Base-by-base conservation (phyloP, 208 protist genomes). In the Trypanosoma mega region DNA sequence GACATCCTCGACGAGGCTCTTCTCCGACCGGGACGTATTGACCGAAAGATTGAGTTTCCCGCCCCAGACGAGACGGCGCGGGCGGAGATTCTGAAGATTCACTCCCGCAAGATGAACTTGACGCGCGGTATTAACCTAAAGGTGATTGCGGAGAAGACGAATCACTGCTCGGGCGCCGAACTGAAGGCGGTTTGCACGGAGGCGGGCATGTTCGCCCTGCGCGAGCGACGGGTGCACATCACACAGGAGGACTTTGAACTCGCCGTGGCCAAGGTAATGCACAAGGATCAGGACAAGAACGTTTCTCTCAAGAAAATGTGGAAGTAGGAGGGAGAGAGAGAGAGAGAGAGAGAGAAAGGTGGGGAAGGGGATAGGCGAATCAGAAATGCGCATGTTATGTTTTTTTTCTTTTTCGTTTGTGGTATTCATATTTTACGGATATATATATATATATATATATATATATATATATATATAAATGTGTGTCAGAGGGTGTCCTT, bases 201-300 rank as follows among this genome's bases (percentile, higher is more conserved):
- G 72, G 92, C 90, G 2, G 98, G 99, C 62, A 99, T 99, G 98
- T 99, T 99, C 75, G 98, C 98, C 23, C 85, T 99, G 30, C 92
- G 99, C 53, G 99, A 99, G 82, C 90, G 98, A n/a, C 93, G 99
- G 51, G 92, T 99, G 23, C 99, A 99, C 85, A 98, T 99, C 26
- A 99, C 97, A 24, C 98, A 99, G 75, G 98, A 99, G 74, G 99
- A 99, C 76, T 99, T 99, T 84, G 98, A 99, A 68, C 97, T 99
- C 59, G 98, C 99, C 18, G 98, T 99, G 2, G 88, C 97, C 21
- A 99, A 99, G 82, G 97, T 99, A 48, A 99, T 98, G 94, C 91
- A 98, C 71, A 98, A 98, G 78, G 98, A 98, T 60, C 86, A 85
- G 36, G 98, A 99, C 66, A 96, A 98, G 70, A 98, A 98, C 72